A percentile compares a stretch with the other conserved stretches of the same genome.
phyloP scores from a whole-genome alignment of 805 yeast species.

The Kodamaea jinghongensis region DNA sequence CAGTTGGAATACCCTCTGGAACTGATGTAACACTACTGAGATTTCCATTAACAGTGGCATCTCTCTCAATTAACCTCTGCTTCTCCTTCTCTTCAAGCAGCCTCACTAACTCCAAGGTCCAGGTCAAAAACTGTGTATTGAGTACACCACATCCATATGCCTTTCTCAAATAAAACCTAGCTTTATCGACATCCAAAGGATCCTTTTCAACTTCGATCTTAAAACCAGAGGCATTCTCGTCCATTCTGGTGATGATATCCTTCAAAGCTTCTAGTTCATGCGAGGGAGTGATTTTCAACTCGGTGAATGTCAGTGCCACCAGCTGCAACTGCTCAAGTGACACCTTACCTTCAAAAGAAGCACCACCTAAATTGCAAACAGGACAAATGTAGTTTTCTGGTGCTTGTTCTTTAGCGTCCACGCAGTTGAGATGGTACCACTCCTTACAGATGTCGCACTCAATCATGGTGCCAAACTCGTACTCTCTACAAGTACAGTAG shows the following conservation, averaged over 20 bases:
- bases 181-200: conserved; percentile 19
- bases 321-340: conserved; percentile 14
- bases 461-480: conserved; percentile 61
- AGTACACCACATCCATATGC: conserved; percentile 30
- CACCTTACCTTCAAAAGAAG: too few relatives aligned
- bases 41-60: neutral
- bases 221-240: conserved; percentile 8
- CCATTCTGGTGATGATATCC: conserved; percentile 15
- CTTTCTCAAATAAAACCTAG: conserved; percentile 26
- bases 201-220: conserved; percentile 9
- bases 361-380: conserved; percentile 22
- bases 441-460: conserved; percentile 69
- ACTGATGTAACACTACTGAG: neutral
- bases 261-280: conserved; percentile 20
- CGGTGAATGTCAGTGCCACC: neutral
- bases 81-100: conserved; percentile 5
- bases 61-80: conserved; percentile 6
- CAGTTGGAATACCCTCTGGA: neutral
- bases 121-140: conserved; percentile 20
- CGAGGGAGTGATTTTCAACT: conserved; percentile 18
- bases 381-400: conserved; percentile 31
- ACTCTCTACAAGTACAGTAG: conserved; percentile 63
- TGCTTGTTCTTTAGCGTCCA: conserved; percentile 28
- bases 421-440: conserved; percentile 68
- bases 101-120: conserved; percentile 15